These are phyloP conservation scores for Exserohilum rostratum DNA, from an alignment of 2,329 filamentous ascomycete species.

Conservation along the genomic window DNA sequence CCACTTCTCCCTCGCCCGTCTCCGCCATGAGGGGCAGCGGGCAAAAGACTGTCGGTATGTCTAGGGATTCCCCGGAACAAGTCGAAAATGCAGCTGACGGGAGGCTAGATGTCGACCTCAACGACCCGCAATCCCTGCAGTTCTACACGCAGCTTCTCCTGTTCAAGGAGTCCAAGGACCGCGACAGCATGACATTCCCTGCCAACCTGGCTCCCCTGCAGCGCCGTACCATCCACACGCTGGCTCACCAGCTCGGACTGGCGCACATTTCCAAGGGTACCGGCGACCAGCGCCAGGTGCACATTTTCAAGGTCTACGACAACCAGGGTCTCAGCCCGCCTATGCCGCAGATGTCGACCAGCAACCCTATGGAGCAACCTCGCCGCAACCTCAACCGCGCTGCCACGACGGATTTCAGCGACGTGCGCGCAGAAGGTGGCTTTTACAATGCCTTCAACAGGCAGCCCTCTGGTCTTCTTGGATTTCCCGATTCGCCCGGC, in stretches of 20 bases:
- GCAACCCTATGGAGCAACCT: conserved; percentile 73
- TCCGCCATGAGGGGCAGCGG: conserved; percentile 58
- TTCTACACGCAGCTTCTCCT: conserved; percentile 90
- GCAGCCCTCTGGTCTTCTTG: conserved; percentile 80
- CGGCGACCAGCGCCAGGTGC: conserved; percentile 85
- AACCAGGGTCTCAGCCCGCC: conserved; percentile 66
- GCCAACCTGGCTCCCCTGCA: conserved; percentile 80
- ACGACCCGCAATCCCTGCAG: conserved; percentile 83
- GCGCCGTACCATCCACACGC: conserved; percentile 87
- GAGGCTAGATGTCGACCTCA: conserved; percentile 76
- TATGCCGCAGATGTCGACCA: conserved; percentile 63
- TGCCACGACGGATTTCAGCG: conserved; percentile 96
- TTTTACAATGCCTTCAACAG: conserved; percentile 80
- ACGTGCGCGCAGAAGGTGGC: conserved; percentile 74
- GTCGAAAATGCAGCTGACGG: conserved; percentile 21
- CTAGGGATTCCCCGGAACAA: conserved; percentile 9
- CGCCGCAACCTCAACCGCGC: conserved; percentile 87
- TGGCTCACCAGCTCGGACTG: conserved; percentile 93
- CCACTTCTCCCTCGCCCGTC: conserved; percentile 71
- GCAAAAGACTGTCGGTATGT: conserved; percentile 51
- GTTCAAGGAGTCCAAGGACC: conserved; percentile 79
- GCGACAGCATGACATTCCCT: conserved; percentile 85
- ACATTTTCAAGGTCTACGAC: conserved; percentile 76
- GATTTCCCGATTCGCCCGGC: conserved; percentile 74
- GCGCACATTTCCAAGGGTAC: conserved; percentile 89